Base-by-base conservation (phyloP, 805 yeast genomes). In the Saturnispora hagleri region DNA sequence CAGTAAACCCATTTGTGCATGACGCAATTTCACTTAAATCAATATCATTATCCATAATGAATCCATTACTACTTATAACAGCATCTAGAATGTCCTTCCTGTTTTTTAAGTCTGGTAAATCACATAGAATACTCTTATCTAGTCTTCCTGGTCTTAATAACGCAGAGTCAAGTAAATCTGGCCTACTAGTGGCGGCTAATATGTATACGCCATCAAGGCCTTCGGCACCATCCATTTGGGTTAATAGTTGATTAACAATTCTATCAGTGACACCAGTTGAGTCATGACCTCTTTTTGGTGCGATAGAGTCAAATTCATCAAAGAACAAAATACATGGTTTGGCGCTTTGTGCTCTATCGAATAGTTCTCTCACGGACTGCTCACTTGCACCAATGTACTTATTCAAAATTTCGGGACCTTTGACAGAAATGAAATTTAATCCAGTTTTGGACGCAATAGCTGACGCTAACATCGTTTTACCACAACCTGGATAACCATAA, bases 201-300 rank as follows among this genome's bases (percentile, higher is more conserved):
- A 93, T 96, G 64, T 93, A 91, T 2, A 93, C 98, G 3, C 98
- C 97, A 60, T 90, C 97, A 28, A 90, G 72, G 0, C 98, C 97
- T 66, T 93, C 98, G 0, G 98, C 98, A 70, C 99, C 99, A 67
- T 93, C 99, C 96, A 93, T 90, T 65, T 93, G 97, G 0, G 99
- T 93, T 60, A 93, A 76, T 80, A 93, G 79, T 64, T 93, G 99
- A 68, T 93, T 93, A 26, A 93, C 99, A 41, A 93, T 97, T 60
- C 99, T 77, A 65, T 93, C 99, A 3, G 98, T 93, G 4, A 93
- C 98, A 52, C 98, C 98, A 0, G 98, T 90, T 1, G 96, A 87
- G 64, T 91, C 99, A 62, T 90, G 97, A 2, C 98, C 98, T 75
- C 98, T 83, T 65, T 90, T 90, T 0, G 98, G 98, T 0, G 98